Percentiles rank a stretch among this genome's conserved stretches.
These are phyloP conservation scores for Theileria equi DNA, from an alignment of 169 alveolate genomes.

Conservation along the genomic window DNA sequence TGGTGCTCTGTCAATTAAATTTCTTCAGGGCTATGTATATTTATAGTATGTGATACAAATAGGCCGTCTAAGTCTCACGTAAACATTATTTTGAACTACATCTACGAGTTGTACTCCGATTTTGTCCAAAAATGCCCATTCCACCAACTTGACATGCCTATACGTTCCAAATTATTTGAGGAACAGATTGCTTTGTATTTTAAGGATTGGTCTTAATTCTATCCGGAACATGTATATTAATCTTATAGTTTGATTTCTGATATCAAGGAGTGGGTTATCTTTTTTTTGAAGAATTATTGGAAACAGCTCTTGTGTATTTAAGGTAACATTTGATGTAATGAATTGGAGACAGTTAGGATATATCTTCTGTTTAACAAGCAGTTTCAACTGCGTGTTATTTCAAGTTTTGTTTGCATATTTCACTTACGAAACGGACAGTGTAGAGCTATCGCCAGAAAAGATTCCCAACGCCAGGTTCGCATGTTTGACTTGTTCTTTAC, in stretches of 20 bases:
- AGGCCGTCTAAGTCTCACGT: conserved; percentile 68
- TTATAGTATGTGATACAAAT: conserved; percentile 37
- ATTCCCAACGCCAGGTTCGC: conserved; percentile 49
- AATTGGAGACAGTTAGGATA: conserved; percentile 57
- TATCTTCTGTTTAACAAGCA: conserved; percentile 40
- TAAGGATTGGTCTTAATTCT: conserved; percentile 6
- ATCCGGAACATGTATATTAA: background rate
- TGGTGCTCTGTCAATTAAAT: background rate
- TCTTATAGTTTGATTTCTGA: background rate
- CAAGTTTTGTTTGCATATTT: conserved; percentile 42
- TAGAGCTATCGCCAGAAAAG: conserved; percentile 33
- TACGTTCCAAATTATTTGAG: conserved; percentile 68
- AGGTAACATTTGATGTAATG: conserved; percentile 18
- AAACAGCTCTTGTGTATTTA: no score
- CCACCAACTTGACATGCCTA: conserved; percentile 90
- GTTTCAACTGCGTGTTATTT: conserved; percentile 57
- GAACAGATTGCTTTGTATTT: conserved; percentile 44
- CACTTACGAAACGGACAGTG: conserved; percentile 2
- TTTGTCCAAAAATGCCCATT: conserved; percentile 91
- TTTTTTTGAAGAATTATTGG: no score
- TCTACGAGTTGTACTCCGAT: conserved; percentile 88
- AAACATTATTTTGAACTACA: conserved; percentile 71
- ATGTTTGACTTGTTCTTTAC: conserved; percentile 37
- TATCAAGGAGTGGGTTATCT: no score
- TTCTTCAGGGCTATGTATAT: conserved; percentile 25